Conservation (phyloP, 805 yeast species). For the Saccharomycopsis fermentans region DNA sequence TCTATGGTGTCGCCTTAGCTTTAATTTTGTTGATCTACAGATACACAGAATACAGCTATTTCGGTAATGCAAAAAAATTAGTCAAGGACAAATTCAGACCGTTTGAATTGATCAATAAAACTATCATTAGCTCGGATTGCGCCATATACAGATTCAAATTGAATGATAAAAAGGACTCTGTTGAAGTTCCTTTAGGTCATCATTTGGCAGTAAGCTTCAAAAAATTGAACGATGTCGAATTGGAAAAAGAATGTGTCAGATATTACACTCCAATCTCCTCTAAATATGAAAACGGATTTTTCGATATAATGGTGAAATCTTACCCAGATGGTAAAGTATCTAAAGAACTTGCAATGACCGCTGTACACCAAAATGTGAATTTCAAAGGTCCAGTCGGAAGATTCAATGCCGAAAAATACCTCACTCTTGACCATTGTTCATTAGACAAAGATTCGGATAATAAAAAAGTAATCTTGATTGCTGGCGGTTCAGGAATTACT, state of each 20-base stretch:
- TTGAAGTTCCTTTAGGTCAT: slow-evolving; percentile 66
- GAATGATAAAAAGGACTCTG: slow-evolving; percentile 46
- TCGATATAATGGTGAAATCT: slow-evolving; percentile 69
- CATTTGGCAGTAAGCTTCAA: slow-evolving; percentile 49
- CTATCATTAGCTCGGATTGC: slow-evolving; percentile 57
- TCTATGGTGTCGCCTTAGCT: slow-evolving; percentile 17
- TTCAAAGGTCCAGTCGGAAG: slow-evolving; percentile 78
- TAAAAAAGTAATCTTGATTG: slow-evolving; percentile 55
- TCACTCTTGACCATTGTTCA: slow-evolving; percentile 16
- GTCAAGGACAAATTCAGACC: slow-evolving; percentile 47
- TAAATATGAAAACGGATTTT: slow-evolving; percentile 58
- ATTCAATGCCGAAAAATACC: slow-evolving; percentile 38
- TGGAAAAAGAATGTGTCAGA: slow-evolving; percentile 36
- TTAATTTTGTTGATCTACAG: slow-evolving; percentile 34
- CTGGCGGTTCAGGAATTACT: slow-evolving; percentile 86
- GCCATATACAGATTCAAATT: slow-evolving; percentile 68
- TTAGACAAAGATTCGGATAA: slow-evolving; percentile 43
- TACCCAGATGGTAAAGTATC: slow-evolving; percentile 66
- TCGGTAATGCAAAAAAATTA: slow-evolving; percentile 33
- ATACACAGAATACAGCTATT: slow-evolving; percentile 26
- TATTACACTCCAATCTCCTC: slow-evolving; percentile 73
- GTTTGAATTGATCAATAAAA: slow-evolving; percentile 64
- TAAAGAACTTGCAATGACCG: slow-evolving; percentile 50
- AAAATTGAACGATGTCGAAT: slow-evolving; percentile 17
- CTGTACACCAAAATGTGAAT: slow-evolving; percentile 54